These are phyloP conservation scores for Serendipita sp. DNA, from an alignment of 768 basidiomycete species.

Conservation along the genomic window DNA sequence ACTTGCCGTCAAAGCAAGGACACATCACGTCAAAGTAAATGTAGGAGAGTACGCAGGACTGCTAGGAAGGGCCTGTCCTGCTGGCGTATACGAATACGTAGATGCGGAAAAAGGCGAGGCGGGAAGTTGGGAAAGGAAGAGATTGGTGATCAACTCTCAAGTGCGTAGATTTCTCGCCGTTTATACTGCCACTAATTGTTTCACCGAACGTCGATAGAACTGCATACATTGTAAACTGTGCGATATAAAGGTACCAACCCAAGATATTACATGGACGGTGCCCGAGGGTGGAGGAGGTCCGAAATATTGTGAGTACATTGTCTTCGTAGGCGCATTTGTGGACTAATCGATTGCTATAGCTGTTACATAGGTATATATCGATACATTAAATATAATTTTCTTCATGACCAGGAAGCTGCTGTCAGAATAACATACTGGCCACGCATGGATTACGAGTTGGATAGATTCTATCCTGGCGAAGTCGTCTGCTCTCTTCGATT, in stretches of 20 bases:
- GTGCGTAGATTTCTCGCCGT: slow-evolving; percentile 24
- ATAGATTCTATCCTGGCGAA: too few relatives aligned
- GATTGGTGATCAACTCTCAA: slow-evolving; percentile 92
- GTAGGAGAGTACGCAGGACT: slow-evolving; percentile 70
- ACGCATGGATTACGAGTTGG: too few relatives aligned
- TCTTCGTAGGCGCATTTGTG: not conserved
- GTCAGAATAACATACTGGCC: too few relatives aligned
- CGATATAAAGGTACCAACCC: slow-evolving; percentile 89
- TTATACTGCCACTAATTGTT: not conserved
- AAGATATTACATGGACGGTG: slow-evolving; percentile 94
- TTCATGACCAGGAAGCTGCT: not conserved
- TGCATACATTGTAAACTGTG: slow-evolving; percentile 93
- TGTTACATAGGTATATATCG: not conserved
- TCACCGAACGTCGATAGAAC: slow-evolving; percentile 35
- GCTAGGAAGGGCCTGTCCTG: slow-evolving; percentile 81
- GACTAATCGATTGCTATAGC: not conserved
- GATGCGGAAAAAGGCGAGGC: slow-evolving; percentile 34
- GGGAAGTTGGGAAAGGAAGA: slow-evolving; percentile 51
- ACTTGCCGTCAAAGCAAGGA: slow-evolving; percentile 21
- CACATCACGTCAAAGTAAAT: slow-evolving; percentile 60
- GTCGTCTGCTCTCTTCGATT: too few relatives aligned
- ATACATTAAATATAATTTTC: not conserved
- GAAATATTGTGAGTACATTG: slow-evolving; percentile 63
- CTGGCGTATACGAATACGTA: slow-evolving; percentile 94
- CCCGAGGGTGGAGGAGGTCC: slow-evolving; percentile 96